Evolutionary conservation across 768 basidiomycete species (phyloP), one percentile per base, ranked within the genome.

Genomic region (Hypholoma fasciculare): DNA sequence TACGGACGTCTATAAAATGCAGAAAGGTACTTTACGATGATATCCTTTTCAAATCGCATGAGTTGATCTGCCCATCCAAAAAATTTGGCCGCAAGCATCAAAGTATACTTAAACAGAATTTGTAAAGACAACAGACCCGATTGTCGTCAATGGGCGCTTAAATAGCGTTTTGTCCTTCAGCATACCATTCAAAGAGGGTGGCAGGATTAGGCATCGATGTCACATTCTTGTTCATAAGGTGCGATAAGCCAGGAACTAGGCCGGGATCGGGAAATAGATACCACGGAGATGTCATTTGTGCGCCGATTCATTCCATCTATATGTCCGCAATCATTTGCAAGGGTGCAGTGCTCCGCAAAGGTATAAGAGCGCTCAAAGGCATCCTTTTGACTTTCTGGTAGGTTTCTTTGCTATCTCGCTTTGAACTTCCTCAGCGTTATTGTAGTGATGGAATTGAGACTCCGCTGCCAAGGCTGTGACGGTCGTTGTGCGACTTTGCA

Each of bases 381-480:
- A 9, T 9, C 30, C 9, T 7, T 9, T 34, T 9, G 30, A 34
- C 30, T 34, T 34, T 34, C 30, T 34, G 30, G 3, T 34, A 5
- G 30, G 30, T 34, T 30, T 23, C 13, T 7, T 49, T 12, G 4
- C 12, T 4, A 23, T 23, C 12, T 7, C 40, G 8, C 17, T 42
- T 23, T 48, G 46, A 20, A 17, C 12, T 54, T 34, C 43, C 44
- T 54, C 17, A 30, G 26, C 16, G 48, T 27, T 49, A 30, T 4
- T 49, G 48, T 39, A 40, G 47, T 58, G 52, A 56, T 54, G 50
- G 52, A 63, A 60, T 67, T 67, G 49, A 65, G 63, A 67, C 66
- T 67, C 66, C 66, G 66, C 60, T 52, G 47, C 46, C 60, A 58
- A 62, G 60, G 52, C 56, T 60, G 57, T 59, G 57, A 58, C 62